phyloP scores from a whole-genome alignment of 73 alveolate species.

The Paramecium bursaria region DNA sequence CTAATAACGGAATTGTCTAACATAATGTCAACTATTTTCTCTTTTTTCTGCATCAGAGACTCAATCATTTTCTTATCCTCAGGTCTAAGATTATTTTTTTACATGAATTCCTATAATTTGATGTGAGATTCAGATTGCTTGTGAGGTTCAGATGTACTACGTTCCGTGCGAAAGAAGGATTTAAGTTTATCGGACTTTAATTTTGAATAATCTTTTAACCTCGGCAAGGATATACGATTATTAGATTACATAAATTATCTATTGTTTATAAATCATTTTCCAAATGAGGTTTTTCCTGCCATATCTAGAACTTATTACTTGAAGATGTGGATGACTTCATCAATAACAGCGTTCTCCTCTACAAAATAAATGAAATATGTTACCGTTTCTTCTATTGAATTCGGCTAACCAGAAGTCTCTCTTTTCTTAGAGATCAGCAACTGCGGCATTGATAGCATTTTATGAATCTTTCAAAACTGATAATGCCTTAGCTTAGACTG shows the following conservation, averaged over 20 bases:
- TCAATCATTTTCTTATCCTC: too few relatives aligned
- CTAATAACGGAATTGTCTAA: too few relatives aligned
- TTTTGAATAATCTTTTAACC: slow-evolving; percentile 31
- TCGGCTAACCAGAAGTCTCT: slow-evolving; percentile 35
- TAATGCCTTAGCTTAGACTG: slow-evolving; percentile 50
- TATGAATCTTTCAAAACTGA: slow-evolving; percentile 45
- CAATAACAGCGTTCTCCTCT: slow-evolving; percentile 63
- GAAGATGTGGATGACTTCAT: slow-evolving; percentile 56
- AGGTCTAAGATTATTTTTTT: too few relatives aligned
- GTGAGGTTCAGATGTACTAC: slow-evolving; percentile 17
- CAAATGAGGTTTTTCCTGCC: slow-evolving; percentile 50
- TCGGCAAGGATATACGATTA: too few relatives aligned
- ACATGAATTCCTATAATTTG: too few relatives aligned
- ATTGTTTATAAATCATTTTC: too few relatives aligned
- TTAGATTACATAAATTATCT: too few relatives aligned
- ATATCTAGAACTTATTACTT: slow-evolving; percentile 43
- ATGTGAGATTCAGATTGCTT: too few relatives aligned
- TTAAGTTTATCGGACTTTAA: slow-evolving; percentile 24
- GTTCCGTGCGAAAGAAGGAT: not conserved
- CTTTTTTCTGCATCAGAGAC: too few relatives aligned
- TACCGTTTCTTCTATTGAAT: slow-evolving; percentile 63
- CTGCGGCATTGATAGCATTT: slow-evolving; percentile 57
- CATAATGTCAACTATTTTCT: too few relatives aligned
- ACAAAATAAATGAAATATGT: not conserved
- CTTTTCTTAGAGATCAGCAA: slow-evolving; percentile 6